Evolutionary conservation across 2,329 filamentous ascomycete species (phyloP), one percentile per base, ranked within the genome.

Genomic region (Thielaviopsis cerberus): DNA sequence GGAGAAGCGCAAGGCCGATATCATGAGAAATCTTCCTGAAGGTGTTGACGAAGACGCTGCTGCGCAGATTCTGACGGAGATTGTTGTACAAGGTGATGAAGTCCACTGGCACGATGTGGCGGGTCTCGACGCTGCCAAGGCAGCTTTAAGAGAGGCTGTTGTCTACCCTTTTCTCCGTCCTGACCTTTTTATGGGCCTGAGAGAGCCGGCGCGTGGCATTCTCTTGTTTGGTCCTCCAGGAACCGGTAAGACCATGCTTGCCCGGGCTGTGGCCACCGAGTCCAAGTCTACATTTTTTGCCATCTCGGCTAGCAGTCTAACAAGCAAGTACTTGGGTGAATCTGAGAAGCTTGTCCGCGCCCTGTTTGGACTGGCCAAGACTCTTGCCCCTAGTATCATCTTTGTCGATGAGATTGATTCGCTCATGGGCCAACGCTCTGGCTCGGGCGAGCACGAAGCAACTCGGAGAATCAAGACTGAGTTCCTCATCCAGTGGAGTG

Each of bases 391-490:
- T 0, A 92, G 86, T 61, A 97, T 98, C 67, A 97, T 98, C 60
- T 98, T 98, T 64, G 89, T 98, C 4, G 92, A 98, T 66, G 92
- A 98, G 68, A 98, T 98, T 62, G 92, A 98, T 68, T 95, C 90
- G 0, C 73, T 98, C 0, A 76, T 98, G 0, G 94, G 89, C 0
- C 82, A 89, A 17, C 78, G 92, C 55, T 86, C 85, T 6, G 87
- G 88, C 0, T 83, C 83, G 2, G 85, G 87, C 1, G 92, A 97
- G 66, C 87, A 97, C 65, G 92, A 98, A 70, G 88, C 92, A 0
- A 94, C 89, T 0, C 78, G 91, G 59, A 80, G 92, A 58, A 94
- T 96, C 67, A 98, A 98, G 72, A 98, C 92, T 0, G 92, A 98
- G 67, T 98, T 98, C 65, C 73, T 98, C 27, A 96, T 98, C 26